Evolutionary conservation across 176 grass and related monocot genomes (phyloP).

Genomic region (Eleusine indica): DNA sequence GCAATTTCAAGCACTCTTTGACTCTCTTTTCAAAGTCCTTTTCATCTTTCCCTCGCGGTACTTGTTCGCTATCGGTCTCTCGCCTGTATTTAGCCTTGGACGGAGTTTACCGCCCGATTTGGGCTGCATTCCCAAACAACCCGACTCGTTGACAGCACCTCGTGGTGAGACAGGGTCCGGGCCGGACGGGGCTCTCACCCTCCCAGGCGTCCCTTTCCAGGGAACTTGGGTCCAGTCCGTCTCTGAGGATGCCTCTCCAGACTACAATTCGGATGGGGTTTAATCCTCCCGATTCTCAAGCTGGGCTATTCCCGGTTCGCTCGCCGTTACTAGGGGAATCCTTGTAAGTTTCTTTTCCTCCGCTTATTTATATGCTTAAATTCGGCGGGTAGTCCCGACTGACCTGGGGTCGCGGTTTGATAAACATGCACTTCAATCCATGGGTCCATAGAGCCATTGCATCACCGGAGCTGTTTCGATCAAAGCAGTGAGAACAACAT

Average conservation of each 20-base stretch:
- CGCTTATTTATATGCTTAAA: too few relatives aligned
- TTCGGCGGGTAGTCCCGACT: too few relatives aligned
- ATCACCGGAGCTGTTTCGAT: too few relatives aligned
- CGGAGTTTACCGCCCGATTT: conserved; percentile 61
- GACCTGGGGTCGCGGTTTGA: too few relatives aligned
- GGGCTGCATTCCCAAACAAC: conserved; percentile 70
- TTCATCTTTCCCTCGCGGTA: conserved; percentile 70
- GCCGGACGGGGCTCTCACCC: conserved; percentile 66
- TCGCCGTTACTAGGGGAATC: conserved; percentile 48
- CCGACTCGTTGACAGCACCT: conserved; percentile 59
- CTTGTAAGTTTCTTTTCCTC: conserved; percentile 39
- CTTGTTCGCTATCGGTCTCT: conserved; percentile 76
- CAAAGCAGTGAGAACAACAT: too few relatives aligned
- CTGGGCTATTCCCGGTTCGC: conserved; percentile 39
- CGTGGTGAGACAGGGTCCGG: conserved; percentile 56
- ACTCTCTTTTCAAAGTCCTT: conserved; percentile 86
- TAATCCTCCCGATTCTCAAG: not conserved
- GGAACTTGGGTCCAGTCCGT: conserved; percentile 19
- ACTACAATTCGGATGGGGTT: too few relatives aligned
- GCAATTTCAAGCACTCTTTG: conserved; percentile 75
- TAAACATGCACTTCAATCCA: too few relatives aligned
- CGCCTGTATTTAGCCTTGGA: conserved; percentile 66
- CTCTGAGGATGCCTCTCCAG: too few relatives aligned
- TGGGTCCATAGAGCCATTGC: too few relatives aligned
- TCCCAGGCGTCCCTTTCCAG: conserved; percentile 54